Evolutionary conservation across 2,329 filamentous ascomycete genomes (phyloP).

Genomic region (Neurospora sp.): DNA sequence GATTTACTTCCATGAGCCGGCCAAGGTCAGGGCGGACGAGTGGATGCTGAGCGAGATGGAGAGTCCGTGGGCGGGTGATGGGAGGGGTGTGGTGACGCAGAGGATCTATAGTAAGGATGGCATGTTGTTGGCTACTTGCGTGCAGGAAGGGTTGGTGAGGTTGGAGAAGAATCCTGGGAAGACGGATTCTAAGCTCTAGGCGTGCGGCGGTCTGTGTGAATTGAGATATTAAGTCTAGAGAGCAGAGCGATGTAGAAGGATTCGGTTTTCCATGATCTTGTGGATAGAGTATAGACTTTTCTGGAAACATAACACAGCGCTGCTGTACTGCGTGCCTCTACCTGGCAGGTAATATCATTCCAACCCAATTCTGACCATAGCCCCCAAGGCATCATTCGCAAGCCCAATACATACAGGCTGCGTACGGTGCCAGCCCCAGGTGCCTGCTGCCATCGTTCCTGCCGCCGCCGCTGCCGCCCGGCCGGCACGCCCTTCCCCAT

Average conservation of each 20-base stretch:
- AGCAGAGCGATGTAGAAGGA: neutral
- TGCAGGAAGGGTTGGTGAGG: constrained; percentile 52
- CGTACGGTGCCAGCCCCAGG: too few relatives aligned
- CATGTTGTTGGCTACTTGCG: constrained; percentile 65
- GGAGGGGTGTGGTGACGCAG: constrained; percentile 66
- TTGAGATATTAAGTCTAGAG: neutral
- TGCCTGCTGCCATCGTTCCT: neutral
- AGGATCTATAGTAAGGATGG: constrained; percentile 64
- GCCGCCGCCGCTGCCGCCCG: too few relatives aligned
- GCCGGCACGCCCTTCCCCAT: neutral
- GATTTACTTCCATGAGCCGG: constrained; percentile 58
- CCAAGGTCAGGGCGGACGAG: constrained; percentile 50
- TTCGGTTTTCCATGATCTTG: neutral
- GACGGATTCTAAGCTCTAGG: neutral
- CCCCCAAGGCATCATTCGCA: too few relatives aligned
- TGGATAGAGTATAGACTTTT: neutral
- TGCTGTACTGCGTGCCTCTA: too few relatives aligned
- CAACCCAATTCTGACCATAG: neutral
- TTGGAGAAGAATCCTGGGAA: neutral
- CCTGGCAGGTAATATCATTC: too few relatives aligned
- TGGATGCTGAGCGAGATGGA: constrained; percentile 78
- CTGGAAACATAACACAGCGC: neutral
- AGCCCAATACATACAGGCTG: too few relatives aligned
- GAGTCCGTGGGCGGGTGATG: constrained; percentile 71
- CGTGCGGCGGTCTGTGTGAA: neutral